Base-by-base conservation (phyloP, 352 stramenopile species). In the Vaucheria bursata region DNA sequence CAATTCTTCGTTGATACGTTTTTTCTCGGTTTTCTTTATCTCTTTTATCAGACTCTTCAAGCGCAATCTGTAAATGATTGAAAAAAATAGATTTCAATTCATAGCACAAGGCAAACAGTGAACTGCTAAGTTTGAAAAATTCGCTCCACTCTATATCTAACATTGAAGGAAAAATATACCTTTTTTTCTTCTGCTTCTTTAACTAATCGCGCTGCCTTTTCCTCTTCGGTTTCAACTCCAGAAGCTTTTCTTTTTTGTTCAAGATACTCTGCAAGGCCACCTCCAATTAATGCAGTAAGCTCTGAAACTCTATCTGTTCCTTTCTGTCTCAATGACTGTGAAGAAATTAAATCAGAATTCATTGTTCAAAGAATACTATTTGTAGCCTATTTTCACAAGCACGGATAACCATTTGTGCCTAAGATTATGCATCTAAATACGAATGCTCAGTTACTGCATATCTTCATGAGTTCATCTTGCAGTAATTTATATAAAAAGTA, bases 181-280 rank as follows among this genome's bases (percentile, higher is more conserved):
- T 82, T 37, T 12, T 52, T 35, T 53, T 79, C 70, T 38, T 77
- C 72, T 18, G 50, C 70, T 12, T 45, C 18, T 35, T 72, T 72
- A 12, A 25, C 31, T 35, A 45, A 45, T 36, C 31, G 12, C 12
- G 32, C 32, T 2, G 32, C 65, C 8, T 34, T 38, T 40, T 72
- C 65, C 31, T 72, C 32, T 29, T 72, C 65, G 2, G 65, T 72
- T 8, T 38, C 18, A 69, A 12, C 59, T 35, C 40, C 31, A 32
- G 65, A 1, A 6, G 65, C 33, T 35, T 72, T 72, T 37, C 34
- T 45, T 49, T 75, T 82, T n/a, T 40, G 59, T 3, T 29, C 34
- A n/a, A 70, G 38, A 77, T 73, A 82, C 4, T 75, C 37, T 32
- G 35, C 39, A 37, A 82, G 40, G 25, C 77, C 77, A 38, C 77